Evolutionary conservation across 139 green algal species (phyloP).

Genomic region (Closterium sp.): DNA sequence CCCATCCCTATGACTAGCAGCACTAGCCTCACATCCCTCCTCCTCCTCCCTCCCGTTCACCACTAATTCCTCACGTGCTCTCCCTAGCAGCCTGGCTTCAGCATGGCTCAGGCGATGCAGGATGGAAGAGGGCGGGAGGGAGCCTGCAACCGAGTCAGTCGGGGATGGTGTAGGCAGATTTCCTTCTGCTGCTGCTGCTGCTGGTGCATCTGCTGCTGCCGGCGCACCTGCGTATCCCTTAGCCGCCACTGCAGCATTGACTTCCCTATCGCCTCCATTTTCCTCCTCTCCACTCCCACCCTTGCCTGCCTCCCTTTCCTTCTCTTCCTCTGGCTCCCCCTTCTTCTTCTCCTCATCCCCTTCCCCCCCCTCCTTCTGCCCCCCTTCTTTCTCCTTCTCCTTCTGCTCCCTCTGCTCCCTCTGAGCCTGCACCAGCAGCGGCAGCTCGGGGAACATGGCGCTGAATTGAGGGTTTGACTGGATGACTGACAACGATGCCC

Average conservation of each 20-base stretch:
- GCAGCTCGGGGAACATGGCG: constrained; percentile 21
- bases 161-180: too few relatives aligned
- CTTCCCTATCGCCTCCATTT: neutral
- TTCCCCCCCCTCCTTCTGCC: neutral
- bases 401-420: neutral
- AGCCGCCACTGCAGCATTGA: neutral
- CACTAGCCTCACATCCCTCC: neutral
- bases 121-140: neutral
- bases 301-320: neutral
- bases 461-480: neutral
- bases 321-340: neutral
- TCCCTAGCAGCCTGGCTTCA: neutral
- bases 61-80: neutral
- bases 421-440: neutral
- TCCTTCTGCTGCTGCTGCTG: neutral
- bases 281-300: neutral
- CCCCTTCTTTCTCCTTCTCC: neutral
- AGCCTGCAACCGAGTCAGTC: too few relatives aligned
- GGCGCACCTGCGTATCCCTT: neutral
- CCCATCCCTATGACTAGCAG: neutral
- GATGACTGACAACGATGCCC: neutral
- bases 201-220: neutral
- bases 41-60: too few relatives aligned
- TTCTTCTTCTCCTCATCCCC: neutral
- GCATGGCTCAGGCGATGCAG: neutral